Evolutionary conservation across 208 protist genomes (phyloP).

Genomic region (Trypanosoma platydactyli): DNA sequence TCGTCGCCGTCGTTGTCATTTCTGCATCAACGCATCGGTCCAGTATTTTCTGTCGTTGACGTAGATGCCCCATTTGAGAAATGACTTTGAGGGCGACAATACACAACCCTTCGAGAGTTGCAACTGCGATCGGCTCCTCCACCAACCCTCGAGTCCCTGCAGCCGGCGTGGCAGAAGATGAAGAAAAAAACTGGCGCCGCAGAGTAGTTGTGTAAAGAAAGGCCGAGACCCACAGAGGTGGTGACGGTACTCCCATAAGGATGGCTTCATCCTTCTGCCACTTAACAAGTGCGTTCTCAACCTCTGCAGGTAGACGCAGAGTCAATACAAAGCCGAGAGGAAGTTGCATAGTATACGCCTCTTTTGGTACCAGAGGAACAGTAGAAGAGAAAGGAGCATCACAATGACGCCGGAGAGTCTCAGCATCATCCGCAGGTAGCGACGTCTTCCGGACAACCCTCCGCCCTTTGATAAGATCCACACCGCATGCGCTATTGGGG

Average conservation of each 20-base stretch:
- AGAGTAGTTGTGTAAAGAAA: constrained; percentile 25
- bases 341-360: constrained; percentile 16
- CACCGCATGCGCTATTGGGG: too few species aligned
- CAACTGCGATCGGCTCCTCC: constrained; percentile 11
- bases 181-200: background rate
- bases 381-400: too few species aligned
- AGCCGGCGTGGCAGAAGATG: background rate
- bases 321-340: constrained; percentile 18
- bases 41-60: background rate
- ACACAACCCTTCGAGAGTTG: constrained; percentile 22
- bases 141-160: background rate
- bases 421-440: background rate
- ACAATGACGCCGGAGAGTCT: too few species aligned
- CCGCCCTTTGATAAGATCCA: too few species aligned
- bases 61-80: constrained; percentile 23
- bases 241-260: background rate
- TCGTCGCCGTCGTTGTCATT: background rate
- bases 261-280: background rate
- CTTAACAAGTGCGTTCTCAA: constrained; percentile 16
- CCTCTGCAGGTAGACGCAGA: constrained; percentile 15
- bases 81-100: constrained; percentile 24
- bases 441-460: background rate
- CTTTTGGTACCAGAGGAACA: too few species aligned
- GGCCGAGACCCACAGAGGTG: constrained; percentile 19
- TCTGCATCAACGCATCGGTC: background rate